Evolutionary conservation across 1,284 basidiomycete genomes (phyloP).

Genomic region (Ceratobasidium papillatum): DNA sequence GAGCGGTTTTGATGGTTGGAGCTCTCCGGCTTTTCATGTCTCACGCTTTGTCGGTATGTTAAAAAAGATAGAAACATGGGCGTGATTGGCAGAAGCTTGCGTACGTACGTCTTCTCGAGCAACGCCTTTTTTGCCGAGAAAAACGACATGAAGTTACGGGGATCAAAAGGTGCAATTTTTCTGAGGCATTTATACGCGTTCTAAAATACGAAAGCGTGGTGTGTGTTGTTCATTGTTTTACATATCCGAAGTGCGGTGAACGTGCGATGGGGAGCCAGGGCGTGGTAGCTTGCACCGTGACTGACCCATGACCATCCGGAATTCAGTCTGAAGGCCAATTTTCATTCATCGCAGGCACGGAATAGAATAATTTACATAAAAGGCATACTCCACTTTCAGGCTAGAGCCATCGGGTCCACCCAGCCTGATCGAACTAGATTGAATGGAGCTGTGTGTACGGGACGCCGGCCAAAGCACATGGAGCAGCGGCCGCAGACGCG

Average conservation of each 20-base stretch:
- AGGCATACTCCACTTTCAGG: not conserved
- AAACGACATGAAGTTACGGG: constrained; percentile 30
- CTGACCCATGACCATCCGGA: constrained; percentile 1
- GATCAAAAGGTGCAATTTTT: constrained; percentile 26
- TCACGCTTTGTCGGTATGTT: not conserved
- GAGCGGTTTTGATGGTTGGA: constrained; percentile 1
- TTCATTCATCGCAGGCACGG: not conserved
- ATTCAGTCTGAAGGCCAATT: not conserved
- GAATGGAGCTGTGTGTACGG: constrained; percentile 3
- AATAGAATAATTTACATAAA: not conserved
- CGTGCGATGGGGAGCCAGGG: not conserved
- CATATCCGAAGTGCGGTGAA: constrained; percentile 3
- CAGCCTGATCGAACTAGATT: not conserved
- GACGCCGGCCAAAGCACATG: not conserved
- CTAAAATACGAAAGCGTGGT: not conserved
- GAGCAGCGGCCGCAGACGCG: not conserved
- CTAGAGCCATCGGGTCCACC: not conserved
- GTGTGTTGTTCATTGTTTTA: constrained; percentile 2
- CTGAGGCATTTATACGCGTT: constrained; percentile 29
- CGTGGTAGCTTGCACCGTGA: not conserved
- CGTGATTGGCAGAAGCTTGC: constrained; percentile 9
- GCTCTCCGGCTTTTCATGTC: constrained; percentile 20
- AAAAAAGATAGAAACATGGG: not conserved
- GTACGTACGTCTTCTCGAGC: not conserved
- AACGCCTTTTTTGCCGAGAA: constrained; percentile 11